Conservation (phyloP, 176 grass and related monocot genomes). For the Leersia perrieri region DNA sequence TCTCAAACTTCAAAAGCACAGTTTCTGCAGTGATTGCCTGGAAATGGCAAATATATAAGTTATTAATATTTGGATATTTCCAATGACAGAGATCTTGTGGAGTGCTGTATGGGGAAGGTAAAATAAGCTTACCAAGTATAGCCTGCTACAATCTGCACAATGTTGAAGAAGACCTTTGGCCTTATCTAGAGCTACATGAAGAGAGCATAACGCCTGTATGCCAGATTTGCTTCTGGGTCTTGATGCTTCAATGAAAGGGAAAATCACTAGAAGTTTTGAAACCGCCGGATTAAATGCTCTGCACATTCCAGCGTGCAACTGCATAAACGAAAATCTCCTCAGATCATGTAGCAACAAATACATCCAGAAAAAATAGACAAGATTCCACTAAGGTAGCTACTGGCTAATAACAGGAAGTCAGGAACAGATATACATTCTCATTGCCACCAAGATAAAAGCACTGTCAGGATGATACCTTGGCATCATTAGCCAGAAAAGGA, state of each 20-base stretch:
- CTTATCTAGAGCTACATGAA: slow-evolving; percentile 91
- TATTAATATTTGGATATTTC: neutral
- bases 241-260: slow-evolving; percentile 88
- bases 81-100: neutral
- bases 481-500: slow-evolving; percentile 69
- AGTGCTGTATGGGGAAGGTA: neutral
- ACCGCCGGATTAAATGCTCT: slow-evolving; percentile 64
- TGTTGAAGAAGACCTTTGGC: slow-evolving; percentile 85
- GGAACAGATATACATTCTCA: neutral
- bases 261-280: slow-evolving; percentile 74
- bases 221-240: slow-evolving; percentile 97
- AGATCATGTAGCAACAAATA: slow-evolving; percentile 18
- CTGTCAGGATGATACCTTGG: slow-evolving; percentile 59
- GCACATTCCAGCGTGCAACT: slow-evolving; percentile 86
- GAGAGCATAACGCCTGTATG: slow-evolving; percentile 82
- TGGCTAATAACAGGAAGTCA: neutral
- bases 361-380: neutral
- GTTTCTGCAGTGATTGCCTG: slow-evolving; percentile 95
- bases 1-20: slow-evolving; percentile 93
- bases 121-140: slow-evolving; percentile 72
- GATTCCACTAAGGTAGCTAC: neutral
- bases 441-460: slow-evolving; percentile 13
- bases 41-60: slow-evolving; percentile 29
- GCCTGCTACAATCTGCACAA: slow-evolving; percentile 88
- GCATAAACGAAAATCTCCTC: slow-evolving; percentile 21